Base-by-base conservation (phyloP, 1,284 basidiomycete genomes). In the Schizophyllum amplum region DNA sequence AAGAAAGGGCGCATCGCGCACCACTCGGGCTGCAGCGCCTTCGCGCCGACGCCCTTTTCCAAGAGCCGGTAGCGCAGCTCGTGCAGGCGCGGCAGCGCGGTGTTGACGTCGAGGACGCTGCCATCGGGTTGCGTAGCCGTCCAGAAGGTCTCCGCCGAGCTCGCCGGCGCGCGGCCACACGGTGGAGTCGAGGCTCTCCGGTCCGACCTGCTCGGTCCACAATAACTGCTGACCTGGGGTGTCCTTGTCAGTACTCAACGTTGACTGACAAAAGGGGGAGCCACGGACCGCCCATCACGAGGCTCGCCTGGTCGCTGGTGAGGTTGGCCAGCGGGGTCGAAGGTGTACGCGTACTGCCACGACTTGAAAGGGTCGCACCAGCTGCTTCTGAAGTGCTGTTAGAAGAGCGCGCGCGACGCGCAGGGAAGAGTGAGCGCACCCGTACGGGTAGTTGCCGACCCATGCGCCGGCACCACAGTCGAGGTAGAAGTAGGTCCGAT, bases 71-170 rank as follows among this genome's bases (percentile, higher is more conserved):
- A 91, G 26, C 78, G 73, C 21, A 88, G 65, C 62, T 93, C 91
- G 63, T 94, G 87, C 62, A 96, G 75, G 48, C 92, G 80, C 21
- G 84, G 81, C 22, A 94, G 70, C 1, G 92, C 92, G 25, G 81
- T 72, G 1, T 69, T 72, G 24, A 81, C 73, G 64, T 83, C 77
- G 4, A 81, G 74, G 23, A 76, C 72, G 0, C 78, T 74, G 0
- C 92, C 88, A 17, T 42, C 33, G 33, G 33, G 33, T 17, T 42
- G 33, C 2, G 48, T 22, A 9, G 20, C 21, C 1, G 81, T 84
- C 91, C 91, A 94, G 72, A 88, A 93, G 17, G 93, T 67, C 73
- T 94, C 92, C 0, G 90, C 90, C 4, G 83, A 82, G 0, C 85
- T 78, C 0, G 89, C n/a, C 87, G 7, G 89, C 86, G 55, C 91